Conservation (phyloP, 768 basidiomycete species). For the Filobasidium wieringae region DNA sequence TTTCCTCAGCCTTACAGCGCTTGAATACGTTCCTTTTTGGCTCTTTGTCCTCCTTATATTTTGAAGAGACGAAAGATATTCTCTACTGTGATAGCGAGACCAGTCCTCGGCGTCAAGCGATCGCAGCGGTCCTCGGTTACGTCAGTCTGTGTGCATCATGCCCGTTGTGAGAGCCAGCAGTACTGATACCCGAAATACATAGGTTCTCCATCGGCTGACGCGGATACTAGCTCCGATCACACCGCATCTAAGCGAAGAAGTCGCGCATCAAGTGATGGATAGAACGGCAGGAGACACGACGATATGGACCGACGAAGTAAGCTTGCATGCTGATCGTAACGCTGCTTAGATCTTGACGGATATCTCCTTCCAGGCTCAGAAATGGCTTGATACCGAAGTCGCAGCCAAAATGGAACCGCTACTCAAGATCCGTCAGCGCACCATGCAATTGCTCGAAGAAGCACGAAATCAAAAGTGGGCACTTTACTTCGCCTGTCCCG, state of each 20-base stretch:
- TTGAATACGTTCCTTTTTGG: constrained; percentile 67
- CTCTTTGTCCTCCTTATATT: constrained; percentile 79
- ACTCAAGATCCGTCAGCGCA: constrained; percentile 51
- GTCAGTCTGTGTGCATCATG: constrained; percentile 42
- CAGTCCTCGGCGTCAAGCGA: constrained; percentile 50
- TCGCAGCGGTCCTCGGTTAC: constrained; percentile 60
- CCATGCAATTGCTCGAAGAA: constrained; percentile 59
- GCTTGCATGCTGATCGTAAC: constrained; percentile 21
- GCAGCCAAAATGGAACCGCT: constrained; percentile 55
- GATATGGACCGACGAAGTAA: constrained; percentile 59
- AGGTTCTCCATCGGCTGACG: constrained; percentile 60
- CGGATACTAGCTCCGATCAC: constrained; percentile 69
- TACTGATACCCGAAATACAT: background rate
- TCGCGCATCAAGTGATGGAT: constrained; percentile 43
- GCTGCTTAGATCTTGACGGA: background rate
- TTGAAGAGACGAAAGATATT: constrained; percentile 79
- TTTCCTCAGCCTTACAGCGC: constrained; percentile 52
- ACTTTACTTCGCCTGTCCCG: background rate
- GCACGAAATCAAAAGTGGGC: constrained; percentile 63
- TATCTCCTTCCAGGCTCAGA: constrained; percentile 43
- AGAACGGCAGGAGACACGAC: constrained; percentile 42
- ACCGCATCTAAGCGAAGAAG: constrained; percentile 84
- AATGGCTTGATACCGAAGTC: constrained; percentile 54
- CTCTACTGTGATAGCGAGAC: constrained; percentile 59
- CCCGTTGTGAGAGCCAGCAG: background rate